Conservation (phyloP, 2,329 filamentous ascomycete species). For the Hypoxylon sp. region DNA sequence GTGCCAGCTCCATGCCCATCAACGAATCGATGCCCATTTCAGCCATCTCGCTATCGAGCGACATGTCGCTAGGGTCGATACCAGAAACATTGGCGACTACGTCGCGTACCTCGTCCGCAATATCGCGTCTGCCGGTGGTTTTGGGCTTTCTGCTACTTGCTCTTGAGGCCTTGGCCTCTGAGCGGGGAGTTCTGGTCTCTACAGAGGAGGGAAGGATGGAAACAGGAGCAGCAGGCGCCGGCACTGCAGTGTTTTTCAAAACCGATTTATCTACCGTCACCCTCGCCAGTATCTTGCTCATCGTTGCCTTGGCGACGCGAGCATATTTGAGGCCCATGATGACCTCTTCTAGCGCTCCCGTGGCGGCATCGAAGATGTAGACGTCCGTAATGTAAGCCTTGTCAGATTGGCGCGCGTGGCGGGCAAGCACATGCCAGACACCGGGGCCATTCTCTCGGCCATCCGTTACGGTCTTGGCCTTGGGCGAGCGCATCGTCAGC, state of each 20-base stretch:
- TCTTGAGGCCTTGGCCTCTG: background rate
- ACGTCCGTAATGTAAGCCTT: conserved; percentile 46
- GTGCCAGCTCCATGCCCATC: conserved; percentile 56
- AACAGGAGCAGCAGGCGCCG: background rate
- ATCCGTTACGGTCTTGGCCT: background rate
- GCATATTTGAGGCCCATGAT: conserved; percentile 48
- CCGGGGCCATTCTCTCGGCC: conserved; percentile 20
- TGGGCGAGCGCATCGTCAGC: conserved; percentile 46
- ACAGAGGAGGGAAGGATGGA: background rate
- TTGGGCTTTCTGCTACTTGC: conserved; percentile 2
- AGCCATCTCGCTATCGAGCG: conserved; percentile 45
- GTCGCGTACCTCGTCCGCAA: conserved; percentile 23
- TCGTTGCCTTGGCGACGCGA: conserved; percentile 40
- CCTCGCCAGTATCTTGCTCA: conserved; percentile 45
- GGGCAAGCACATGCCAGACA: conserved; percentile 44
- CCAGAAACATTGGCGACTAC: conserved; percentile 45
- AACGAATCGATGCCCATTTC: conserved; percentile 59
- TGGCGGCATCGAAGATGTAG: conserved; percentile 47
- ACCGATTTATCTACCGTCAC: no score
- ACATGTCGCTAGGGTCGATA: conserved; percentile 49
- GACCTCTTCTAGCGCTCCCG: conserved; percentile 44
- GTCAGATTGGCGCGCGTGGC: conserved; percentile 39
- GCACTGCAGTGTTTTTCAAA: background rate
- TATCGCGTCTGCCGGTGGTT: background rate
- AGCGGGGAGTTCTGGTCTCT: background rate